Conservation (phyloP, 345 rosid genomes). For the Syzygium grande region DNA sequence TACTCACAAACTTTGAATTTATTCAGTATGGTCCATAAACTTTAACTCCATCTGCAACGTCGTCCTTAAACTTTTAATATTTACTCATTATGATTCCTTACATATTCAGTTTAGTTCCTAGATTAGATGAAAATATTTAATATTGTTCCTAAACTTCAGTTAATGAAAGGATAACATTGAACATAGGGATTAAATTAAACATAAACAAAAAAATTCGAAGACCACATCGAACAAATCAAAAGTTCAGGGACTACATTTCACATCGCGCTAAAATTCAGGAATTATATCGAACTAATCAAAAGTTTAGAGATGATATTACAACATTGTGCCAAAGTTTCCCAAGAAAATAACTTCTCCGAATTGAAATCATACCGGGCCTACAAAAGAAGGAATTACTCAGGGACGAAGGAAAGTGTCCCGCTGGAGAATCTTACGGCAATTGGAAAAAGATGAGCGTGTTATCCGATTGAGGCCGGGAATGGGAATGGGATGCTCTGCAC, state of each 20-base stretch:
- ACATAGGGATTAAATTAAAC: neutral
- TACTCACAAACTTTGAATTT: neutral
- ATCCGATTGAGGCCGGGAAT: neutral
- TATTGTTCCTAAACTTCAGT: rapidly evolving
- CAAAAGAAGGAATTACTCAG: neutral
- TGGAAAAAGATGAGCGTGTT: neutral
- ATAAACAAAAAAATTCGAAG: rapidly evolving
- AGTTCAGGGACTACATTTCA: rapidly evolving
- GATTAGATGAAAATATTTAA: neutral
- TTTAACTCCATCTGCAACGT: neutral
- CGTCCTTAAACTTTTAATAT: rapidly evolving
- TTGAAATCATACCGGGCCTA: neutral
- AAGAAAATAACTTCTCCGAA: no score
- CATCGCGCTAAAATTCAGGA: rapidly evolving
- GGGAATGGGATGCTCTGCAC: neutral
- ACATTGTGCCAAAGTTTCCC: no score
- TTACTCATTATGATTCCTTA: rapidly evolving
- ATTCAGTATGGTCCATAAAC: rapidly evolving
- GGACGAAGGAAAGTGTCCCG: neutral
- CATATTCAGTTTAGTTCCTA: rapidly evolving
- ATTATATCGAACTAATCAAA: rapidly evolving
- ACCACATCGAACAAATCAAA: no score
- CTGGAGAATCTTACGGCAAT: neutral
- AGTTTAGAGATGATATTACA: rapidly evolving
- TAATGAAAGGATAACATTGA: rapidly evolving